Evolutionary conservation across 768 basidiomycete species (phyloP), one percentile per base, ranked within the genome.

Genomic region (Mycena maculata): DNA sequence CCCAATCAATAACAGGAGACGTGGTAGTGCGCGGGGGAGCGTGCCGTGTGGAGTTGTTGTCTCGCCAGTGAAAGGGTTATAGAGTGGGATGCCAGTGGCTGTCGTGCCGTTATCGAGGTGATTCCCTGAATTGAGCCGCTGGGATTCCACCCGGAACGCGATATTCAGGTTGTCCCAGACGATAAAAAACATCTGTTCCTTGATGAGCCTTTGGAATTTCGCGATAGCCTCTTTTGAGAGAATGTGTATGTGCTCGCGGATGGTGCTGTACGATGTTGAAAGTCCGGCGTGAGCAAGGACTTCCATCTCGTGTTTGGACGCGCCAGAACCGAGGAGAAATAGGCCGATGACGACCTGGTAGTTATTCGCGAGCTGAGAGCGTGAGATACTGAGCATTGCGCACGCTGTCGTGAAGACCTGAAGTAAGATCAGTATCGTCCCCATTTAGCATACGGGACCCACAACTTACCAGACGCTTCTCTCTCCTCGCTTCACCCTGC

Each of bases 111-210:
- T 78, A 52, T 76, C 70, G 52, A 77, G 77, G 30, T 74, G 72
- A 50, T 76, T 72, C 42, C 73, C 73, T 0, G 63, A 66, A 47
- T 72, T 65, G 1, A 61, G 44, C 3, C 77, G 71, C 54, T 77
- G 74, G 33, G 75, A 66, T 10, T 50, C 68, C 22, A 78, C 76
- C 3, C 65, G 67, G 49, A 74, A 75, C 1, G 74, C 71, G 39
- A 78, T 76, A 62, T 77, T 77, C 27, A 77, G 30, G 60, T 78
- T 78, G 58, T 79, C 76, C 76, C 76, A 79, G 12, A 75, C 68
- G 23, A 76, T 44, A 16, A 47, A 62, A 27, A 50, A 62, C 50
- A 72, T 56, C 9, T 57, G 56, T 27, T 72, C 72, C 25, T 68
- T 18, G 2, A 68, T 63, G 28, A 77, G 71, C n/a, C 56, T 36